Conservation (phyloP, 1,284 basidiomycete species). For the Ceratobasidium sp. region DNA sequence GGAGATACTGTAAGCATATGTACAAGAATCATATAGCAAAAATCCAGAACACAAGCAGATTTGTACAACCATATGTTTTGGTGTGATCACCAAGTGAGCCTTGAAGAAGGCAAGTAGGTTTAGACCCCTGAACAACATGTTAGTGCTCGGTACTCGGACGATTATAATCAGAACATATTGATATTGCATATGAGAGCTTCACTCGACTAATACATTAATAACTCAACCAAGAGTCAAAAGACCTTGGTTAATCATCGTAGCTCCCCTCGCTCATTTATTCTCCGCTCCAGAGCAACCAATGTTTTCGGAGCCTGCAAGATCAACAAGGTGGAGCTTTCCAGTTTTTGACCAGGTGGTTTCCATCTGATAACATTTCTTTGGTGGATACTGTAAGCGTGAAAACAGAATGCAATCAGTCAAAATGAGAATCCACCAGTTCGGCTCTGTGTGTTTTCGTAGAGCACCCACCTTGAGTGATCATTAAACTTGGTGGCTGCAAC, state of each 20-base stretch:
- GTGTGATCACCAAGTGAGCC: slow-evolving; percentile 98
- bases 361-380: slow-evolving; percentile 78
- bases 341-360: slow-evolving; percentile 92
- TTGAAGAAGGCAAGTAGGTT: slow-evolving; percentile 96
- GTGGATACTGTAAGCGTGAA: slow-evolving; percentile 95
- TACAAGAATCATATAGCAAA: no score
- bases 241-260: slow-evolving; percentile 99
- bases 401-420: slow-evolving; percentile 94
- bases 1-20: no score
- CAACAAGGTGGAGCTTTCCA: slow-evolving; percentile 97
- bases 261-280: slow-evolving; percentile 94
- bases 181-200: slow-evolving; percentile 92
- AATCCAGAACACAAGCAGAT: no score
- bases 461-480: slow-evolving; percentile 77
- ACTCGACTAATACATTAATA: slow-evolving; percentile 96
- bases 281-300: slow-evolving; percentile 96
- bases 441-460: neutral
- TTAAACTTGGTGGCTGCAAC: slow-evolving; percentile 98
- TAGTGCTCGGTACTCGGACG: neutral
- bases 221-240: slow-evolving; percentile 95
- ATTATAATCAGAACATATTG: slow-evolving; percentile 62
- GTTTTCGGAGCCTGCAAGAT: slow-evolving; percentile 97
- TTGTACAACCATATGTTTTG: slow-evolving; percentile 97
- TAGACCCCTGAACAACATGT: slow-evolving; percentile 70
- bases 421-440: neutral